A percentile compares a stretch with the other conserved stretches of the same genome.
phyloP scores from a whole-genome alignment of 208 protist genomes.

The Wallacemonas collosoma region DNA sequence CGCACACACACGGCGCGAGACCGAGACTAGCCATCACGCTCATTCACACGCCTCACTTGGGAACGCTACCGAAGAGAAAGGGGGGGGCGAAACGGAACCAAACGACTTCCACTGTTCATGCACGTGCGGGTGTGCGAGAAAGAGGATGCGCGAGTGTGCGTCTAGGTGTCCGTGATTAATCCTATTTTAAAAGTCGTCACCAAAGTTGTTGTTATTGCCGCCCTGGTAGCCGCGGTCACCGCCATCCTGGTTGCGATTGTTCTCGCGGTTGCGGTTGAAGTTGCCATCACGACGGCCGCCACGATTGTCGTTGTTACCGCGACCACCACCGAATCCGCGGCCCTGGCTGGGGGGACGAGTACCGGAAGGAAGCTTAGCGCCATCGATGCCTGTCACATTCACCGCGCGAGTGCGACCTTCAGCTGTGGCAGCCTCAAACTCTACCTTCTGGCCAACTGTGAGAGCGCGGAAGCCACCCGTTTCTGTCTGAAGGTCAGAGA shows the following conservation, averaged over 20 bases:
- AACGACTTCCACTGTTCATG: not conserved
- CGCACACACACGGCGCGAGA: conserved; percentile 1
- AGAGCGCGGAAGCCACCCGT: conserved; percentile 84
- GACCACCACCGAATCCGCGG: conserved; percentile 42
- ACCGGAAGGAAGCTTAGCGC: conserved; percentile 82
- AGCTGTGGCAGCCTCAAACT: conserved; percentile 88
- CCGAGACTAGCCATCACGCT: not conserved
- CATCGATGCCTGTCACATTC: conserved; percentile 83
- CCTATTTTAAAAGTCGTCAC: conserved; percentile 69
- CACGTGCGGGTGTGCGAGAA: not conserved
- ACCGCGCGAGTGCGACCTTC: conserved; percentile 89
- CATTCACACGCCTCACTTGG: not conserved
- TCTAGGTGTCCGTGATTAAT: not conserved
- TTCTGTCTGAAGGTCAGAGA: conserved; percentile 90
- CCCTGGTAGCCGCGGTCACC: conserved; percentile 40
- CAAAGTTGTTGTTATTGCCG: conserved; percentile 39
- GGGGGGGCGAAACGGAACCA: not conserved
- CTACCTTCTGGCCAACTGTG: conserved; percentile 86
- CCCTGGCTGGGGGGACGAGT: conserved; percentile 57
- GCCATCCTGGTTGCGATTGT: conserved; percentile 25
- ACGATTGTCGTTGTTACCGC: conserved; percentile 33
- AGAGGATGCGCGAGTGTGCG: not conserved
- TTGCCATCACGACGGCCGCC: conserved; percentile 47
- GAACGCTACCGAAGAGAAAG: not conserved
- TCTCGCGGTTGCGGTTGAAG: conserved; percentile 22